Base-by-base conservation (phyloP, 768 basidiomycete genomes). In the Amanita fuliginea region DNA sequence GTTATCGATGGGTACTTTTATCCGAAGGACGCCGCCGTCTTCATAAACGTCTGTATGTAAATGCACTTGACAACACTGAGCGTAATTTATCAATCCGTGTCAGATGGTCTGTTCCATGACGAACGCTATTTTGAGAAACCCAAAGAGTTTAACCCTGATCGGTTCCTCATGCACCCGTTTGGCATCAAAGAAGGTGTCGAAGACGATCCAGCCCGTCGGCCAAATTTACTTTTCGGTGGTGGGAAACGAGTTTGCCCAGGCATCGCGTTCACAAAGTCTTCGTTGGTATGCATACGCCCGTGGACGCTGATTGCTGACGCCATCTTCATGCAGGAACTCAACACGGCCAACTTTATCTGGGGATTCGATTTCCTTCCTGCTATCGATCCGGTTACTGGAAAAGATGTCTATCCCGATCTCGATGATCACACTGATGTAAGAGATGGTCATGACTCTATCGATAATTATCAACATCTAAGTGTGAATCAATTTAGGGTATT, bases 91-190 rank as follows among this genome's bases (percentile, higher is more conserved):
- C 16, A 21, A 30, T 2, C 18, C 22, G 9, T 26, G 4, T 58
- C 55, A 59, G 60, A 60, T n/a, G 53, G 55, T 11, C 56, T 62
- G 13, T 60, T 59, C 42, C 57, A 56, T 36, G 59, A 61, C 41
- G 54, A 56, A 26, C 39, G 52, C 6, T 49, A 55, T 33, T 60
- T 52, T 43, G 57, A 55, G 35, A 48, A 55, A n/a, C 60, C 59
- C 3, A 45, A 57, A 13, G 45, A 49, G 26, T 61, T 60, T 47
- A 42, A 47, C 16, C 60, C 60, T 21, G 60, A 59, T 18, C 60
- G 60, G 6, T 61, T 60, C 53, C 45, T 51, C 16, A 51, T 46
- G 11, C 41, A 49, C 26, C 53, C 46, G 26, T 49, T 46, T 30
- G 59, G 59, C 22, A 47, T 51, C 32, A 51, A 51, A 37, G 49